Base-by-base conservation (phyloP, 1,284 basidiomycete species). In the Fistulinella cinereoalba region DNA sequence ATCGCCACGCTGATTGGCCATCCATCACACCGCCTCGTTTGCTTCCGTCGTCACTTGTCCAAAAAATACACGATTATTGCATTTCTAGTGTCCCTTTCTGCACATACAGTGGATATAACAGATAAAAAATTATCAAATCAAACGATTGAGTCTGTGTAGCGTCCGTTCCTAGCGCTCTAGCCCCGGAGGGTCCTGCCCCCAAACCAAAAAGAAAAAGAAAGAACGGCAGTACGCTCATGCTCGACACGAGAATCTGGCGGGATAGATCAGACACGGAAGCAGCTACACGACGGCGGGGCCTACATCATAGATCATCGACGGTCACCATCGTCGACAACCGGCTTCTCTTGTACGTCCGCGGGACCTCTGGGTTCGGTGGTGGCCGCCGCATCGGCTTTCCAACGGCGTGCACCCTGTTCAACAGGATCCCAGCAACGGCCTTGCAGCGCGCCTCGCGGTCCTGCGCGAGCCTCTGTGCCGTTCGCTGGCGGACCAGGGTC, bases 401-500 rank as follows among this genome's bases (percentile, higher is more conserved):
- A 1, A 72, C 70, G 0, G 71, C 72, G 46, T 76, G 70, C 27
- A 76, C 73, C 24, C 74, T 63, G 52, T 76, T 71, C 13, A 77
- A 57, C 15, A 77, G 50, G 34, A 77, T 77, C 7, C 76, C 73
- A 1, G 75, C 76, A 0, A 77, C 74, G 32, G 76, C 65, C 49
- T 66, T 71, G 28, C 70, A 68, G 5, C 71, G 64, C 1, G 71
- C 66, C 41, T 75, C 70, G 42, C 62, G 63, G 43, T 72, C 69
- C 54, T 62, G 58, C 41, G 56, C 61, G 51, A 61, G 54, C 33
- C 61, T 38, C 37, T 67, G 65, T 2, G 65, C 63, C 18, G 65
- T 63, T 40, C 63, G 46, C 44, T 65, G 66, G 10, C 66, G 65
- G 2, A 67, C 51, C 29, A 65, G 29, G 5, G 49, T 47, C 7